Base-by-base conservation (phyloP, 371 early-diverging fungal genomes). In the Nematocida sp. region DNA sequence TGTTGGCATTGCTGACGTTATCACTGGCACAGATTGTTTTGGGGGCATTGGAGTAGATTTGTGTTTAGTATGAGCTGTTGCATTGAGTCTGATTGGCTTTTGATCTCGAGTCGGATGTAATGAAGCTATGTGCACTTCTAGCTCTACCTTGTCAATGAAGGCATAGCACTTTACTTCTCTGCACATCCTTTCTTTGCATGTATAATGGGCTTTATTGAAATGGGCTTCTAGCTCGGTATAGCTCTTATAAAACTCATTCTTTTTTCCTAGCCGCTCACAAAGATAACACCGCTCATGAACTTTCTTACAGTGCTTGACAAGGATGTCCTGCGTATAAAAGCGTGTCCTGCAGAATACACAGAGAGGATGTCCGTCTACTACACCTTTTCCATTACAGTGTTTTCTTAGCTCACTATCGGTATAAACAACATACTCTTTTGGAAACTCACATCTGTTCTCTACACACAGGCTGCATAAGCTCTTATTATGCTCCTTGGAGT, bases 121-220 rank as follows among this genome's bases (percentile, higher is more conserved):
- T 32, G 43, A 57, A 0, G 41, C 29, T 4, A 55, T 41, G 66
- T 83, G 83, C 19, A 53, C 77, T 7, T 77, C 64, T 23, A 83
- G 60, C 65, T 81, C 83, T 13, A 78, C 70, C 54, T 81, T 76
- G 43, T 83, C 79, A 3, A 79, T 70, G 70, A 80, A 83, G 13
- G 75, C 79, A 65, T 79, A 81, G 58, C 78, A 78, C 43, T 77
- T 77, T 23, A 34, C 76, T 38, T 76, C 52, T 46, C 60, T n/a
- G 62, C 83, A 83, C 37, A 49, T 48, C 21, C 53, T 43, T 21
- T 79, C 62, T 9, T 15, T 64, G 47, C 84, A 84, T 38, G 77
- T 79, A 55, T 75, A 82, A 48, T 84, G 84, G 19, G 48, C 43
- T 37, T 75, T 77, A 27, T 62, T 75, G 46, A 75, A 82, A 53